Percentiles rank a stretch among this genome's conserved stretches.
Evolutionary conservation across 352 stramenopile genomes (phyloP).

Genomic region (Pythium folliculosum): DNA sequence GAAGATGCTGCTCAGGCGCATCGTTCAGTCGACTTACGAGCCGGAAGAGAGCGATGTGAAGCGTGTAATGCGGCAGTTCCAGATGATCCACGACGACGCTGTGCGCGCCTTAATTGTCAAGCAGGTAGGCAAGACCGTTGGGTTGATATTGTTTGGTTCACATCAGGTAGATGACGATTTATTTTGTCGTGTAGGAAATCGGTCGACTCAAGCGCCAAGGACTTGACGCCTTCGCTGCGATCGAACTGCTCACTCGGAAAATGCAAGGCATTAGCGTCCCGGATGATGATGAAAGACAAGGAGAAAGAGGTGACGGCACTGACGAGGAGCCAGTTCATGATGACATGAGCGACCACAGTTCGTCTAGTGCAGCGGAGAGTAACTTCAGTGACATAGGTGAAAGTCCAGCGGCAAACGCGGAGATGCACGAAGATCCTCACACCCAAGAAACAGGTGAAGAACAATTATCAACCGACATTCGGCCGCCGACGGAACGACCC

Average conservation of each 20-base stretch:
- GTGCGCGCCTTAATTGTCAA: slow-evolving; percentile 86
- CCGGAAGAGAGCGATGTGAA: slow-evolving; percentile 65
- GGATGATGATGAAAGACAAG: background rate
- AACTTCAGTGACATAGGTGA: background rate
- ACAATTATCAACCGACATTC: slow-evolving; percentile 1
- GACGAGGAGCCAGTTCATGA: slow-evolving; percentile 11
- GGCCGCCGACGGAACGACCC: background rate
- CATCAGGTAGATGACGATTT: background rate
- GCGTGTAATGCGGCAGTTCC: slow-evolving; percentile 82
- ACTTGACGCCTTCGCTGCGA: slow-evolving; percentile 82
- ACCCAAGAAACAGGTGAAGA: background rate
- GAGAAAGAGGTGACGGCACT: slow-evolving; percentile 6
- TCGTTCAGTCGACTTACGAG: slow-evolving; percentile 66
- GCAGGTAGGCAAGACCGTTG: slow-evolving; percentile 36
- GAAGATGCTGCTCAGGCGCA: slow-evolving; percentile 70
- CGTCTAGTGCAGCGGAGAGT: background rate
- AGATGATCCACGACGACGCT: slow-evolving; percentile 87
- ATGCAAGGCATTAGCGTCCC: slow-evolving; percentile 54
- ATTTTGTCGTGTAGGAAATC: slow-evolving; percentile 50
- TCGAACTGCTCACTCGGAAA: slow-evolving; percentile 82
- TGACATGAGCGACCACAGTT: slow-evolving; percentile 13
- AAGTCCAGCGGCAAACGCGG: slow-evolving; percentile 1
- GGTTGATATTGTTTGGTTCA: background rate
- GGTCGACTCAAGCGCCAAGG: slow-evolving; percentile 71
- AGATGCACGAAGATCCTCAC: slow-evolving; percentile 5